phyloP scores from a whole-genome alignment of 2,329 filamentous ascomycete species.

The Harringtonia aguacate region DNA sequence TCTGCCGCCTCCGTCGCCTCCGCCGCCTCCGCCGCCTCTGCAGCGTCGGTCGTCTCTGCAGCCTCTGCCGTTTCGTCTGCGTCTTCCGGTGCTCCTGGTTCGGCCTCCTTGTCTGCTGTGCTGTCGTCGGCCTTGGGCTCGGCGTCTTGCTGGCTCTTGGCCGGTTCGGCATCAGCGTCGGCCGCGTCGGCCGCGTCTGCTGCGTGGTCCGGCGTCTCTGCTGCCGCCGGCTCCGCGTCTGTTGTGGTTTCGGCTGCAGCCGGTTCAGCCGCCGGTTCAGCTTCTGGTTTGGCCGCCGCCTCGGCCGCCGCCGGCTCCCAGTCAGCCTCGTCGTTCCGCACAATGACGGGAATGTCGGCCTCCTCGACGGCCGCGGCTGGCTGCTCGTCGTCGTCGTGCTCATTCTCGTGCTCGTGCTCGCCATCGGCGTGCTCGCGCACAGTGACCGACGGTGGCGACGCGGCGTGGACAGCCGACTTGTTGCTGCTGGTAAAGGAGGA shows the following conservation, averaged over 20 bases:
- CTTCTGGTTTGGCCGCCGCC: background rate
- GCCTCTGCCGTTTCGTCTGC: no score
- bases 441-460: slow-evolving; percentile 21
- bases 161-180: background rate
- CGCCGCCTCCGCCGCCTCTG: no score
- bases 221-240: slow-evolving; percentile 4
- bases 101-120: no score
- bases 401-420: slow-evolving; percentile 24
- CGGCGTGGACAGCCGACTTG: background rate
- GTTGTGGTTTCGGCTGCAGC: background rate
- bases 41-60: no score
- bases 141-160: no score
- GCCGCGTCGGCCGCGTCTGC: no score
- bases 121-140: no score
- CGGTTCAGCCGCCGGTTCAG: background rate
- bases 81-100: no score
- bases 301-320: background rate
- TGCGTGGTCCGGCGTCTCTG: slow-evolving; percentile 8
- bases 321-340: slow-evolving; percentile 19
- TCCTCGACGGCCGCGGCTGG: no score
- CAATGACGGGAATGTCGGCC: slow-evolving; percentile 26
- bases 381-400: slow-evolving; percentile 22
- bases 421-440: slow-evolving; percentile 40
- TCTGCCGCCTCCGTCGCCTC: no score
- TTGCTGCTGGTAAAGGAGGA: no score